phyloP scores from a whole-genome alignment of 345 rosid species.

The Eucalyptus sideroxylon region DNA sequence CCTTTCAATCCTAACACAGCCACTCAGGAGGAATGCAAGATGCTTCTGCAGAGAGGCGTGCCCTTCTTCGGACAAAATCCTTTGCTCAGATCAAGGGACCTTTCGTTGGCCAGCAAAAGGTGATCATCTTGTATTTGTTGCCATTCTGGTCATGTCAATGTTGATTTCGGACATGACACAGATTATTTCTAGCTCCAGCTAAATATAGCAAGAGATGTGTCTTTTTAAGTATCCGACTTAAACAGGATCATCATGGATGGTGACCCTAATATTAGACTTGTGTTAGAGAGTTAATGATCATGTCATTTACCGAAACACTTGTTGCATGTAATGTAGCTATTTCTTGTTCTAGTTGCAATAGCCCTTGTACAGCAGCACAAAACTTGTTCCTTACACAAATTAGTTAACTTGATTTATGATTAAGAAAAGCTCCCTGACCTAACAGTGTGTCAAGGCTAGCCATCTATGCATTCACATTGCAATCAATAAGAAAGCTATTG shows the following conservation, averaged over 20 bases:
- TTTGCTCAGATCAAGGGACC: not conserved
- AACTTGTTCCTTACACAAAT: not conserved
- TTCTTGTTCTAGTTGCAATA: not conserved
- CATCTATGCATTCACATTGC: not conserved
- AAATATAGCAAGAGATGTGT: not conserved
- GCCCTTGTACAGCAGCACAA: not conserved
- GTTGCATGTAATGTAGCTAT: not conserved
- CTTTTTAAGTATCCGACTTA: not conserved
- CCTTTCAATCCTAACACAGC: slow-evolving; percentile 21
- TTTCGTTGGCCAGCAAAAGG: not conserved
- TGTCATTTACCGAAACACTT: not conserved
- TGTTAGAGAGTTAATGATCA: not conserved
- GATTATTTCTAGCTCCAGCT: not conserved
- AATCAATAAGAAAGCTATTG: not conserved
- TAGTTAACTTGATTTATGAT: not conserved
- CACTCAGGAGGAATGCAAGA: slow-evolving; percentile 13
- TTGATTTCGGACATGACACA: not conserved
- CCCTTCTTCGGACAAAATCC: slow-evolving; percentile 46
- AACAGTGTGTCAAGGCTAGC: not conserved
- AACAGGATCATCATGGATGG: not conserved
- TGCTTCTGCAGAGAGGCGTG: slow-evolving; percentile 40
- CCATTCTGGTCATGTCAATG: not conserved
- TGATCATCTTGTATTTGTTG: not conserved
- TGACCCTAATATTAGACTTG: not conserved
- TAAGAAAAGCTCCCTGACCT: not conserved